Evolutionary conservation across 257 asterid species (phyloP), one percentile per base, ranked within the genome.

Genomic region (Verbascum thapsus): DNA sequence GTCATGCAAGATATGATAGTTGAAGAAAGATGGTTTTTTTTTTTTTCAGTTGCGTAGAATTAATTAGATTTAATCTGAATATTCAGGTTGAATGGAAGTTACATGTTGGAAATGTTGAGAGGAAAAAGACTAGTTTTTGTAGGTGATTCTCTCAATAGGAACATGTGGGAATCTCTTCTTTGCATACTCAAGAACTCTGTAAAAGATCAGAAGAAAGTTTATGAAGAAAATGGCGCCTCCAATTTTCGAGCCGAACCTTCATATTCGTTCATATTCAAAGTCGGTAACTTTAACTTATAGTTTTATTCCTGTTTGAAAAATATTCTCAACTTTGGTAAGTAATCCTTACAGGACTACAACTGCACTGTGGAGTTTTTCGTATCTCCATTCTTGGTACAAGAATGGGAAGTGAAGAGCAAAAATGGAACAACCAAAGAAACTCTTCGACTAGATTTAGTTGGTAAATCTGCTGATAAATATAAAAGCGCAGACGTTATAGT

Each of bases 151-250:
- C 71, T 87, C 3, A 87, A 87, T 68, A 74, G 94, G 66, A 87
- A 87, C 45, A 85, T 85, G 96, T 87, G 96, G 96, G 96, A 87
- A 66, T 87, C 96, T 63, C 88, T 87, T 30, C 69, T 87, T 48
- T 87, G 96, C 74, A 81, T 83, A 53, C 76, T 87, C n/a, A 85
- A 32, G 60, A 87, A 79, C 74, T 75, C 85, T 8, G 82, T 79
- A 0, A 79, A 78, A 65, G 76, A 87, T 72, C 64, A 77, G 55
- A 77, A 30, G 16, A 87, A 81, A 60, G 94, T 87, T 37, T 87
- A 77, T 26, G 96, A 85, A 73, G 83, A 66, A 67, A 68, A 61
- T 12, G 92, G 95, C 79, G 80, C 54, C 78, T 76, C 59, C 74
- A 72, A 66, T 87, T n/a, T 84, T 67, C 80, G 91, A 13, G 38